Evolutionary conservation across 805 yeast genomes (phyloP).

Genomic region (Ogataea trehalophila): DNA sequence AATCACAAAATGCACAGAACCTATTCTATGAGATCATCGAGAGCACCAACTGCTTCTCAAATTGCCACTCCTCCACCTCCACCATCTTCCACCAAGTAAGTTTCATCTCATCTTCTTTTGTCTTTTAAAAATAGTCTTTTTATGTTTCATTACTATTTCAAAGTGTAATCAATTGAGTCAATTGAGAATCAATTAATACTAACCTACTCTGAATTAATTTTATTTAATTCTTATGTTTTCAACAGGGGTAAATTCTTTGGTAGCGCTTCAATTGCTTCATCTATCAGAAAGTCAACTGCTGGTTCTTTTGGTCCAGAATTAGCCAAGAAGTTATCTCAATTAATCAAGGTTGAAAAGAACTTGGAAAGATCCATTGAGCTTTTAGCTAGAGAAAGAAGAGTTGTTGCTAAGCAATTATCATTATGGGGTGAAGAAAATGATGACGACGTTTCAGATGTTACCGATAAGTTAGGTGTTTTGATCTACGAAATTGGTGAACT

Average conservation of each 20-base stretch:
- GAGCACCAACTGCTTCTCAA: slow-evolving; percentile 82
- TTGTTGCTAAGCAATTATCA: slow-evolving; percentile 95
- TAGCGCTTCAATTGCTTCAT: slow-evolving; percentile 60
- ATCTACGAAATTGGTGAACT: slow-evolving; percentile 96
- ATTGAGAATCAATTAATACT: not conserved
- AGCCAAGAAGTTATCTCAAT: slow-evolving; percentile 83
- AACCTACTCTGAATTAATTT: not conserved
- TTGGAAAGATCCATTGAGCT: slow-evolving; percentile 91
- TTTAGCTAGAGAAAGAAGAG: slow-evolving; percentile 89
- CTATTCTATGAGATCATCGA: slow-evolving; percentile 69
- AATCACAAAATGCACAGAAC: slow-evolving; percentile 67
- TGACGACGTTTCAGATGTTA: slow-evolving; percentile 94
- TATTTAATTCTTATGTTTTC: not conserved
- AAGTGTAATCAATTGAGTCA: not conserved
- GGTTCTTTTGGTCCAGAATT: slow-evolving; percentile 94
- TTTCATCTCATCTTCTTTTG: not conserved
- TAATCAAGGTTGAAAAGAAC: slow-evolving; percentile 94
- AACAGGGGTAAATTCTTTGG: slow-evolving; percentile 66
- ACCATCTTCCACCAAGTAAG: slow-evolving; percentile 57
- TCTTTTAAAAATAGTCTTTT: not conserved
- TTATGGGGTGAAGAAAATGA: slow-evolving; percentile 98
- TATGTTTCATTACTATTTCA: not conserved
- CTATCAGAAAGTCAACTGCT: slow-evolving; percentile 78
- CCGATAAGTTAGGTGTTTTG: slow-evolving; percentile 94
- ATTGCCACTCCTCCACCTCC: slow-evolving; percentile 79